Evolutionary conservation across 371 early-diverging fungal species (phyloP).

Genomic region (Mortierella sp.): DNA sequence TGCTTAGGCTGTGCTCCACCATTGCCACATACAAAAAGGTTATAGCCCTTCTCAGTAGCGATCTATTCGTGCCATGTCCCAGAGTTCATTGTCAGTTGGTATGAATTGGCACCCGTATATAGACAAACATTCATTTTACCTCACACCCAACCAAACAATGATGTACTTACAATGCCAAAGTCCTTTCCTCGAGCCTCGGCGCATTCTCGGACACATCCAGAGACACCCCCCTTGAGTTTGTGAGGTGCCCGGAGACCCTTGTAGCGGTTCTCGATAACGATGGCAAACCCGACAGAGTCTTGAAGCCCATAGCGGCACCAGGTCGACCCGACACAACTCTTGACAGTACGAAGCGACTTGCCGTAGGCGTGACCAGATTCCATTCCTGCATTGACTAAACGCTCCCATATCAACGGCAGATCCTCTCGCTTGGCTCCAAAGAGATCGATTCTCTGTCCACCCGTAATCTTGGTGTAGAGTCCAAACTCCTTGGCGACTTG

Average conservation of each 20-base stretch:
- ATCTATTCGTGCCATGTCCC: conserved; percentile 51
- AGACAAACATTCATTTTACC: background rate
- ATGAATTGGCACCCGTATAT: background rate
- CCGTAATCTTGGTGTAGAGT: conserved; percentile 77
- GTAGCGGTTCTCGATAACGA: conserved; percentile 74
- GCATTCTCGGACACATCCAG: conserved; percentile 78
- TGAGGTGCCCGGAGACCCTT: conserved; percentile 79
- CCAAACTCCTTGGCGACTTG: conserved; percentile 72
- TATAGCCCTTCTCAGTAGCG: conserved; percentile 81
- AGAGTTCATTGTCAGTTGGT: conserved; percentile 60
- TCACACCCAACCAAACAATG: background rate
- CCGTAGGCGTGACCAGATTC: conserved; percentile 83
- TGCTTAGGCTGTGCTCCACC: conserved; percentile 79
- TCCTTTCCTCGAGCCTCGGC: conserved; percentile 77
- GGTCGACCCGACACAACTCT: conserved; percentile 76
- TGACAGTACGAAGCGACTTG: conserved; percentile 79
- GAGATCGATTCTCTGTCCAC: conserved; percentile 76
- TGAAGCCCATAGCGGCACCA: conserved; percentile 81
- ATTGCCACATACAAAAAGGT: conserved; percentile 79
- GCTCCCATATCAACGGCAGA: conserved; percentile 76
- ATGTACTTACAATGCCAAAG: conserved; percentile 49
- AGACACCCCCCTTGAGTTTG: conserved; percentile 74
- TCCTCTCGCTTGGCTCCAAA: conserved; percentile 77
- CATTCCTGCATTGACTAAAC: conserved; percentile 72
- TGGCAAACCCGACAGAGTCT: conserved; percentile 79